phyloP scores from a whole-genome alignment of 495 filamentous ascomycete genomes.

The Xeromyces bisporus region DNA sequence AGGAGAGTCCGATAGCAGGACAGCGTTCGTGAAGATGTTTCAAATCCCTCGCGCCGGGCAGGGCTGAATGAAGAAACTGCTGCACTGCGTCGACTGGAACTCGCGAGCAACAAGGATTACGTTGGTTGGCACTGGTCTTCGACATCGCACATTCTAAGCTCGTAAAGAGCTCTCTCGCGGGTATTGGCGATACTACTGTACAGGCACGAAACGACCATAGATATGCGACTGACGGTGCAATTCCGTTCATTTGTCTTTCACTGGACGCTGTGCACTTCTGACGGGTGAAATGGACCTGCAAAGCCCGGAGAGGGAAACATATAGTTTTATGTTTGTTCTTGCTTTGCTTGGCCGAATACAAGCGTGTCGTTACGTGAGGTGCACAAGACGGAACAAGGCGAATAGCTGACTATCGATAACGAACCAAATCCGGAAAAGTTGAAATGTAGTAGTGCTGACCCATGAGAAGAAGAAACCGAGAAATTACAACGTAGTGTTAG shows the following conservation, averaged over 20 bases:
- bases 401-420: slow-evolving; percentile 25
- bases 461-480: slow-evolving; percentile 30
- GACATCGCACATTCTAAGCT: not conserved
- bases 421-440: slow-evolving; percentile 20
- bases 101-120: not conserved
- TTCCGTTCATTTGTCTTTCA: slow-evolving; percentile 4
- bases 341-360: slow-evolving; percentile 20
- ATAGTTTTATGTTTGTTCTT: slow-evolving; percentile 11
- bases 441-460: slow-evolving; percentile 30
- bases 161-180: not conserved
- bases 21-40: too few relatives aligned
- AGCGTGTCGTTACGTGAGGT: slow-evolving; percentile 34
- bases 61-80: not conserved
- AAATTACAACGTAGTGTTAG: slow-evolving; percentile 33
- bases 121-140: not conserved
- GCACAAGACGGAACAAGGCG: slow-evolving; percentile 25
- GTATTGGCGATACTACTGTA: slow-evolving; percentile 16
- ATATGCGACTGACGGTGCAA: slow-evolving; percentile 16
- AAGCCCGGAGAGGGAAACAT: slow-evolving; percentile 6
- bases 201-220: slow-evolving; percentile 21
- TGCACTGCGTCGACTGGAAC: not conserved
- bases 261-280: not conserved
- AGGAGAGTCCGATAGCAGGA: too few relatives aligned
- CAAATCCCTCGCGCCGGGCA: too few relatives aligned
- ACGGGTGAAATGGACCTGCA: slow-evolving; percentile 1